Conservation (phyloP, 345 rosid species). For the Euphorbia lathyris region DNA sequence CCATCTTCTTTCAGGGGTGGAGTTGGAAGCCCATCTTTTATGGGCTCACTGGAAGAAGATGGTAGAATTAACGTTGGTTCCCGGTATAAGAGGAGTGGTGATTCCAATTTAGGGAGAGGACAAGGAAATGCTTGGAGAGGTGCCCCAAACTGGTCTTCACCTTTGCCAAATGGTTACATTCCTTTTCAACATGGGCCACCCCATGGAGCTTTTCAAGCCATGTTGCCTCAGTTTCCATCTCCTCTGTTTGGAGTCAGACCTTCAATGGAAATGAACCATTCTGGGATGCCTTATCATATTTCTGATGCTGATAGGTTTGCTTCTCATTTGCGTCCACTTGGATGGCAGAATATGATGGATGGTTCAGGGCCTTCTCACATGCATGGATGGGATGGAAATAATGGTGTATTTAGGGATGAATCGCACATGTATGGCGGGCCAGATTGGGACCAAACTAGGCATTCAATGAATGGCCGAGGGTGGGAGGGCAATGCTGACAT, state of each 20-base stretch:
- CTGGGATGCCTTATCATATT: conserved; percentile 74
- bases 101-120: conserved; percentile 66
- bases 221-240: conserved; percentile 78
- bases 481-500: conserved; percentile 74
- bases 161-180: conserved; percentile 77
- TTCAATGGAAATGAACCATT: conserved; percentile 71
- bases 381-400: conserved; percentile 92
- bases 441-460: conserved; percentile 89
- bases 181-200: conserved; percentile 88
- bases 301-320: conserved; percentile 81
- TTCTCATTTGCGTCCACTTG: conserved; percentile 78
- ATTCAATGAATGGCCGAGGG: conserved; percentile 53
- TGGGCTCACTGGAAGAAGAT: conserved; percentile 71
- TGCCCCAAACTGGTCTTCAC: conserved; percentile 72
- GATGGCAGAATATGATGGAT: conserved; percentile 94
- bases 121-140: conserved; percentile 91
- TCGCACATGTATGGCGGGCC: conserved; percentile 58
- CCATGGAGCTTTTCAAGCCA: conserved; percentile 69
- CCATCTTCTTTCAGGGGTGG: conserved; percentile 62
- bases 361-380: conserved; percentile 69
- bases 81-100: conserved; percentile 67
- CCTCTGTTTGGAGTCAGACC: conserved; percentile 79
- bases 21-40: conserved; percentile 57
- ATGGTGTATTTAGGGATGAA: conserved; percentile 78
- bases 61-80: conserved; percentile 41